Base-by-base conservation (phyloP, 768 basidiomycete species). In the Auriscalpium microsporum region DNA sequence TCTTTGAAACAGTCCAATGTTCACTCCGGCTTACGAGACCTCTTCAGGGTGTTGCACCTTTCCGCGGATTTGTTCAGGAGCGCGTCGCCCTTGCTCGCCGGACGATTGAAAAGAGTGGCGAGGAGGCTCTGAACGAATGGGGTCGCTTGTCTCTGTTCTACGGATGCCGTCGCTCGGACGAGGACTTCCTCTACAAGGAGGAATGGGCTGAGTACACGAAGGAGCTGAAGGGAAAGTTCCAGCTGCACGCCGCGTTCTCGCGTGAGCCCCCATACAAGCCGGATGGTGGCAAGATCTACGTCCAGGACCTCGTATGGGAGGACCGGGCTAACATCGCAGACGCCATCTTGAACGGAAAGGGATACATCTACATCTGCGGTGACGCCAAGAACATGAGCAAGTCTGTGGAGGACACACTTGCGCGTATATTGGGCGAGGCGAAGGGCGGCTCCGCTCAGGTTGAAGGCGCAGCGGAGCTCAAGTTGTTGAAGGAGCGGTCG, bases 51-150 rank as follows among this genome's bases (percentile, higher is more conserved):
- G 94, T 99, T 54, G 96, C 96, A 47, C 96, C 96, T 9, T 99
- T 99, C 90, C 90, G 96, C 58, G 96, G 95, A 2, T 99, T 99
- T 71, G 81, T 98, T 9, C 96, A 99, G 72, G 96, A 99, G 69
- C 91, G 96, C 62, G 87, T 99, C 45, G 94, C 94, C 10, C 84
- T 98, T 35, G 96, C 94, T 11, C 88, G 90, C 58, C 92, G 93
- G 58, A 90, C 94, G 0, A 78, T 94, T 54, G 94, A 94, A 64
- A 97, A 97, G 80, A 94, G 94, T 64, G 95, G 95, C 8, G 80
- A 86, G 9, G 90, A 94, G 57, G 94, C 90, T 7, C 84, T 99
- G 58, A 81, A 82, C 11, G 94, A 97, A 69, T 99, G 96, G 96
- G 96, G 95, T 44, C 82, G 78, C 48, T 91, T 99, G 70, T 84